phyloP scores from a whole-genome alignment of 768 basidiomycete genomes.

The Amanita molliuscula region DNA sequence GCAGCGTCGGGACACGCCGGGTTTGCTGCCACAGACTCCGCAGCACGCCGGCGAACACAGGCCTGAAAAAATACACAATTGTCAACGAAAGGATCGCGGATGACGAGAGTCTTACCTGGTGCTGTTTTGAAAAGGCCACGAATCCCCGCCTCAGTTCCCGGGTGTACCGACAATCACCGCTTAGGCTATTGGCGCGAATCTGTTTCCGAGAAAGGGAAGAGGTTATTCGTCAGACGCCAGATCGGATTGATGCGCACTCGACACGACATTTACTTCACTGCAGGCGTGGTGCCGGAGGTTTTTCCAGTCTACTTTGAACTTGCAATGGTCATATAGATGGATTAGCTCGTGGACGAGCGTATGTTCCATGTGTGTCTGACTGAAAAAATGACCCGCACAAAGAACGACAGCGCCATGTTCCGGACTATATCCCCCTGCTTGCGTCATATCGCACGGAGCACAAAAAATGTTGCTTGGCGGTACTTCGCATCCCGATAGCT shows the following conservation, averaged over 20 bases:
- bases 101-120: conserved; percentile 51
- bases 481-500: conserved; percentile 60
- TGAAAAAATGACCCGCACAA: conserved; percentile 77
- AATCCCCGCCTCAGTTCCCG: conserved; percentile 75
- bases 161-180: conserved; percentile 85
- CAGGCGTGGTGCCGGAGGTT: conserved; percentile 94
- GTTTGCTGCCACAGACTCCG: conserved; percentile 73
- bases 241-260: background rate
- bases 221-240: conserved; percentile 3
- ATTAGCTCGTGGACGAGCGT: conserved; percentile 90
- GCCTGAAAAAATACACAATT: conserved; percentile 32
- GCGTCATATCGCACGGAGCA: conserved; percentile 63
- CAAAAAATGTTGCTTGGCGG: conserved; percentile 71
- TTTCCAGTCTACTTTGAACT: conserved; percentile 88
- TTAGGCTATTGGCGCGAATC: conserved; percentile 93
- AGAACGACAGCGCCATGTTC: conserved; percentile 72
- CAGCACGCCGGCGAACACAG: conserved; percentile 83
- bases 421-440: conserved; percentile 76
- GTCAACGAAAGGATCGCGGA: background rate
- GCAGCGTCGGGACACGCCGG: conserved; percentile 67
- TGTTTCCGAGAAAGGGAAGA: conserved; percentile 19
- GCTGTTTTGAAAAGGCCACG: conserved; percentile 81
- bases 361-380: conserved; percentile 83
- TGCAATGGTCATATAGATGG: conserved; percentile 92
- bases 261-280: conserved; percentile 66